Base-by-base conservation (phyloP, 768 basidiomycete species). In the Suillus cothurnatus region DNA sequence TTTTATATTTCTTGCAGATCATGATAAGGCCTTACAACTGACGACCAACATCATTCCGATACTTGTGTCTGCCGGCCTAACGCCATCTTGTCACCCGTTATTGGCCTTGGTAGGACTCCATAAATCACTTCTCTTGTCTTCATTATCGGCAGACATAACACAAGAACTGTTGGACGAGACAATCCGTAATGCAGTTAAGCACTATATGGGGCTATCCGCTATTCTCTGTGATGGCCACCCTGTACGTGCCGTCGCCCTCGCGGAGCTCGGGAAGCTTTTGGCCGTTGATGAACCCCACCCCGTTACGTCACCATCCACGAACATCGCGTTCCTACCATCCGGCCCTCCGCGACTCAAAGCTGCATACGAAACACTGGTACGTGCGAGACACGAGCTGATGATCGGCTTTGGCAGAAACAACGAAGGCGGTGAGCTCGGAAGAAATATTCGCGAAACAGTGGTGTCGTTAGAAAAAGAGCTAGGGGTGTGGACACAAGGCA, bases 251-350 rank as follows among this genome's bases (percentile, higher is more conserved):
- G 79, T 96, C 28, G 87, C 91, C 5, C 78, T 90, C 9, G 88
- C 89, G 3, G 94, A 96, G 73, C 80, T 93, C 7, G 94, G 92
- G 0, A 95, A 94, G 77, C 78, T 95, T 8, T 81, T 95, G 7
- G 86, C 86, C 0, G 90, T 94, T 0, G 92, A 94, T 69, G 92
- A 94, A 71, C 88, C 88, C 0, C 74, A 77, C 4, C 85, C 87
- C 4, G 74, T 73, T 2, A 66, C 69, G 17, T 52, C 67, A 70
- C 21, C 72, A 39, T 23, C 65, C 34, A 49, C 66, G 32, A 66
- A 64, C 15, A 64, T 69, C 19, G 45, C 72, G 0, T 92, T 88
- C 72, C 92, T 90, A 5, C 92, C 92, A 0, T 88, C 85, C 5
- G 92, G 91, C 1, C 82, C 86, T 3, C 73, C 80, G 26, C 82